Evolutionary conservation across 2,329 filamentous ascomycete species (phyloP).

Genomic region (Colletotrichum plurivorum): DNA sequence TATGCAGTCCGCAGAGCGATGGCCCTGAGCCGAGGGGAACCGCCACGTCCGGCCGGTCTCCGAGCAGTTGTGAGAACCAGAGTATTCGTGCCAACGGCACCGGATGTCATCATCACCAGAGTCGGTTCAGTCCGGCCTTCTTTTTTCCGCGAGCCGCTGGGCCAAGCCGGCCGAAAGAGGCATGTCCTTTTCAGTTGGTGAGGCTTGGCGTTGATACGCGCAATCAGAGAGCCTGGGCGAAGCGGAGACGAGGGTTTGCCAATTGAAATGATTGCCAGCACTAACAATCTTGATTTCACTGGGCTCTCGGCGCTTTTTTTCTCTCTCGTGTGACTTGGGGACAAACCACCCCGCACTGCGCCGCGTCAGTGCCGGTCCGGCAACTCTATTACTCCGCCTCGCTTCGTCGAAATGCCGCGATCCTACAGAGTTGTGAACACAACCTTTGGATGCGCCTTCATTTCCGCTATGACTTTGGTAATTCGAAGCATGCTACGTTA

Average conservation of each 20-base stretch:
- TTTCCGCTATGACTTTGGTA: too few relatives aligned
- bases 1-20: background rate
- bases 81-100: background rate
- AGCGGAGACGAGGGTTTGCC: slow-evolving; percentile 16
- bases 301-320: too few relatives aligned
- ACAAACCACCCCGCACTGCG: too few relatives aligned
- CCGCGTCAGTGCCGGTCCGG: too few relatives aligned
- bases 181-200: slow-evolving; percentile 14
- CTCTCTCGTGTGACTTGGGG: too few relatives aligned
- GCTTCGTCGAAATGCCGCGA: too few relatives aligned
- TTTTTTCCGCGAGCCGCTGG: background rate
- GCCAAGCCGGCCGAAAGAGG: slow-evolving; percentile 28
- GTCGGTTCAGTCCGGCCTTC: background rate
- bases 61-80: background rate
- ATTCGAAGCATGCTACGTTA: accelerated
- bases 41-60: background rate
- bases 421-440: too few relatives aligned
- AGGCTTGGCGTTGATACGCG: slow-evolving; percentile 16
- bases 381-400: too few relatives aligned
- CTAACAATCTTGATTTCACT: background rate
- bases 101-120: background rate
- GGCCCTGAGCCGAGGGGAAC: background rate
- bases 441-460: too few relatives aligned
- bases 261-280: background rate
- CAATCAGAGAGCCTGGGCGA: slow-evolving; percentile 23